Evolutionary conservation across 2,329 filamentous ascomycete species (phyloP).

Genomic region (Fusarium redolens): DNA sequence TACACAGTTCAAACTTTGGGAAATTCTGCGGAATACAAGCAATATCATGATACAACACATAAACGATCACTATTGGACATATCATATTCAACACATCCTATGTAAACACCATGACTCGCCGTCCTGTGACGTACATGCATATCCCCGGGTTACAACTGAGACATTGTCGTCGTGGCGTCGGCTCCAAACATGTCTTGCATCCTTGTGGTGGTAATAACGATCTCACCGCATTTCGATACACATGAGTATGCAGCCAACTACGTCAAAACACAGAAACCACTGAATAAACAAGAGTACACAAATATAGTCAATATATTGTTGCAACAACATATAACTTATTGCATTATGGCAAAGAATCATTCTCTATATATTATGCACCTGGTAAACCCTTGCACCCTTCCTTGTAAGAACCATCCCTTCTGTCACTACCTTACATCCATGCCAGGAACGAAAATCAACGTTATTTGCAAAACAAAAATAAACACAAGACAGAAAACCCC

Average conservation of each 20-base stretch:
- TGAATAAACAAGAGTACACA: not conserved
- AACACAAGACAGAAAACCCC: slow-evolving; percentile 36
- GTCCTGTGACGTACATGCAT: not conserved
- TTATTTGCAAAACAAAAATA: slow-evolving; percentile 25
- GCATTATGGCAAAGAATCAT: slow-evolving; percentile 41
- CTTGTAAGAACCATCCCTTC: slow-evolving; percentile 37
- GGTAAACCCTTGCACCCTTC: slow-evolving; percentile 41
- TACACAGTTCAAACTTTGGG: too few relatives aligned
- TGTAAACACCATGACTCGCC: not conserved
- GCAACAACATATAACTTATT: slow-evolving; percentile 18
- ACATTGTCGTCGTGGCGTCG: slow-evolving; percentile 14
- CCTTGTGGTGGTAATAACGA: not conserved
- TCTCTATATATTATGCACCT: slow-evolving; percentile 48
- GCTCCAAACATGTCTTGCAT: slow-evolving; percentile 16
- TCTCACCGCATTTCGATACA: slow-evolving; percentile 15
- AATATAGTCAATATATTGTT: not conserved
- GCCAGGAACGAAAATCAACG: slow-evolving; percentile 39
- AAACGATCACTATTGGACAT: too few relatives aligned
- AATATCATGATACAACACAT: not conserved
- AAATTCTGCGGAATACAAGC: too few relatives aligned
- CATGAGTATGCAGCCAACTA: not conserved
- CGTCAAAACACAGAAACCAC: not conserved
- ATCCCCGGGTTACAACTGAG: not conserved
- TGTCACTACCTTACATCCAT: slow-evolving; percentile 44
- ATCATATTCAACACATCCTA: not conserved